Percentiles rank a stretch among this genome's conserved stretches.
These are phyloP conservation scores for Sarocladiaceae sp. DNA, from an alignment of 2,329 filamentous ascomycete genomes.

Conservation along the genomic window DNA sequence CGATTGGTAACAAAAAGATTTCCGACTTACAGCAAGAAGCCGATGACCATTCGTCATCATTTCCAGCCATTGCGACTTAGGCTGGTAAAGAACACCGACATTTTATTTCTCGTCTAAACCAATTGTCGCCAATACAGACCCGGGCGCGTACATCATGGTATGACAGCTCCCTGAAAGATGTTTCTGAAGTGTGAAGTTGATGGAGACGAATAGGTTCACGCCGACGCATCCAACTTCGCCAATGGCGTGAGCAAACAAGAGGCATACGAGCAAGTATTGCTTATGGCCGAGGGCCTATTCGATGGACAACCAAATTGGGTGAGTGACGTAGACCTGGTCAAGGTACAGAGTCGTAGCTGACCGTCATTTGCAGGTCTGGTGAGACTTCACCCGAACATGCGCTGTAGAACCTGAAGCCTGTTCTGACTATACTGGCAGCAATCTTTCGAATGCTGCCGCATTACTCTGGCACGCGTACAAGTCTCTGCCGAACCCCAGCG, in stretches of 20 bases:
- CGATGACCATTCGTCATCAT: no score
- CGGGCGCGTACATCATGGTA: no score
- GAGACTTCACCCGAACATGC: no score
- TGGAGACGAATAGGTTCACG: conserved; percentile 55
- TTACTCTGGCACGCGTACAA: conserved; percentile 76
- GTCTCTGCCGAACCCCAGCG: conserved; percentile 60
- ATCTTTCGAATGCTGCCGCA: conserved; percentile 68
- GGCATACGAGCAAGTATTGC: conserved; percentile 67
- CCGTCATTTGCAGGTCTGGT: conserved; percentile 16
- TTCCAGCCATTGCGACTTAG: no score
- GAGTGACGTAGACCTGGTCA: conserved; percentile 19
- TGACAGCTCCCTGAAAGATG: no score
- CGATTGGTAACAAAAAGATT: conserved; percentile 4
- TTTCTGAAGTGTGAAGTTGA: neutral
- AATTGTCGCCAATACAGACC: no score
- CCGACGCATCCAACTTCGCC: conserved; percentile 70
- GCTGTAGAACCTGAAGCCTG: neutral
- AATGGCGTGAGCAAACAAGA: conserved; percentile 61
- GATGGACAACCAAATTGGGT: conserved; percentile 77
- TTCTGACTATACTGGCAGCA: conserved; percentile 42
- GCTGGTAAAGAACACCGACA: no score
- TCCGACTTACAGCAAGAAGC: conserved; percentile 1
- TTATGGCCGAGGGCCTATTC: conserved; percentile 63
- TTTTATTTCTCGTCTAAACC: no score
- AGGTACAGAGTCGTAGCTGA: neutral